Percentiles rank a stretch among this genome's conserved stretches.
Evolutionary conservation across 208 protist genomes (phyloP).

Genomic region (Balamuthia mandrillaris): DNA sequence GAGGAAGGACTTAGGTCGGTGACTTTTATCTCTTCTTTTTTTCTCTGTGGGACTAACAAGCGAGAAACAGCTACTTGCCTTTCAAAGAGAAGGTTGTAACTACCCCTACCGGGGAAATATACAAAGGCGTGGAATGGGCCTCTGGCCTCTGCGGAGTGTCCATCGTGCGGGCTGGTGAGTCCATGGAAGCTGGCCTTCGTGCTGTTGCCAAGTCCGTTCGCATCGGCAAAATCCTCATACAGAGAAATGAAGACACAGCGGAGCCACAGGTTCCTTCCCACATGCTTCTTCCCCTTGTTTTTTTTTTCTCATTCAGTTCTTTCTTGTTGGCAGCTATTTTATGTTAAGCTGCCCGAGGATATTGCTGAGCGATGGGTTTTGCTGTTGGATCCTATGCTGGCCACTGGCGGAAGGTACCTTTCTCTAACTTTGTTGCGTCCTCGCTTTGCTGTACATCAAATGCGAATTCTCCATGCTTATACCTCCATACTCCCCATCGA

Average conservation of each 20-base stretch:
- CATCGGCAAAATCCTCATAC: slow-evolving; percentile 97
- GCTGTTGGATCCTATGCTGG: slow-evolving; percentile 95
- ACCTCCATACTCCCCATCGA: background rate
- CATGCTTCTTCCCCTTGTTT: no score
- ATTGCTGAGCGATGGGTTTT: slow-evolving; percentile 73
- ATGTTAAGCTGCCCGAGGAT: slow-evolving; percentile 92
- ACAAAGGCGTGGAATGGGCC: slow-evolving; percentile 67
- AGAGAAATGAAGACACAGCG: slow-evolving; percentile 87
- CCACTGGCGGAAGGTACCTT: no score
- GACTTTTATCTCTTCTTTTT: no score
- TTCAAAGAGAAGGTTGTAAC: slow-evolving; percentile 78
- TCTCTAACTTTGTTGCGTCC: no score
- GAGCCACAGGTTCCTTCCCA: slow-evolving; percentile 83
- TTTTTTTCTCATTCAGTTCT: background rate
- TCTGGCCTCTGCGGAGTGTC: slow-evolving; percentile 90
- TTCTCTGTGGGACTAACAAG: no score
- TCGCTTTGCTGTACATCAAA: no score
- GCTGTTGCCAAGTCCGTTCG: slow-evolving; percentile 88
- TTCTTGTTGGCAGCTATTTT: slow-evolving; percentile 73
- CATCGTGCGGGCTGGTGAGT: slow-evolving; percentile 91
- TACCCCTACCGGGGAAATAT: slow-evolving; percentile 83
- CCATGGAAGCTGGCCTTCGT: slow-evolving; percentile 85
- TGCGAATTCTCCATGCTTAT: background rate
- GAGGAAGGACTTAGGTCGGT: slow-evolving; percentile 69
- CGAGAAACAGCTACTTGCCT: slow-evolving; percentile 72